Conservation (phyloP, 2,329 filamentous ascomycete genomes). For the Sclerotinia spermophila region DNA sequence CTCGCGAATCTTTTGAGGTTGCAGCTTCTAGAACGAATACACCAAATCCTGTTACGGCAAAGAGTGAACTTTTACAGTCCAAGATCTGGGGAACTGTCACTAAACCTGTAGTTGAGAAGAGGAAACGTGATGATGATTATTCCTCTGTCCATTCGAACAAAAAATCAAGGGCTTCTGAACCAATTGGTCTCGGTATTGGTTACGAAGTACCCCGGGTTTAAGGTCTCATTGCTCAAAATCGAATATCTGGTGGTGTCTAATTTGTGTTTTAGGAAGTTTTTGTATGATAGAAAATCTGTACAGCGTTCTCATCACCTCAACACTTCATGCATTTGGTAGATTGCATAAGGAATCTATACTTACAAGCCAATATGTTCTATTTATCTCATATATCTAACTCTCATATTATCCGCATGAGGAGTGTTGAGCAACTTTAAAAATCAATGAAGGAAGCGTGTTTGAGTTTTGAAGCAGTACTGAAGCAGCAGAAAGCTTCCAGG, state of each 20-base stretch:
- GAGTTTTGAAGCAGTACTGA: neutral
- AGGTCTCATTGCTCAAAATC: neutral
- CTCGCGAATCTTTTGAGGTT: conserved; percentile 40
- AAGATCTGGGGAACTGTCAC: conserved; percentile 59
- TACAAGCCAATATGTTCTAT: neutral
- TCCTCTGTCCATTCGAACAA: conserved; percentile 39
- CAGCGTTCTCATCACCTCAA: neutral
- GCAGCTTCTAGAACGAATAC: conserved; percentile 32
- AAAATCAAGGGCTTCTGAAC: conserved; percentile 46
- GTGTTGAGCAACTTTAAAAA: neutral
- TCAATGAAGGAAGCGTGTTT: too few species aligned
- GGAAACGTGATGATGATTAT: conserved; percentile 30
- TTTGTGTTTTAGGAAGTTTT: neutral
- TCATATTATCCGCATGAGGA: neutral
- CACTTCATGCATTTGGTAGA: neutral
- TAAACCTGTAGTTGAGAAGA: conserved; percentile 48
- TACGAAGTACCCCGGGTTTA: conserved; percentile 22
- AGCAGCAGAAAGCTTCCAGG: neutral
- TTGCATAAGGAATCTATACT: neutral
- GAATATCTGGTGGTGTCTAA: neutral
- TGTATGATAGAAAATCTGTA: neutral
- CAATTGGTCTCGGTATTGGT: conserved; percentile 55
- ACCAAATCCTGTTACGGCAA: conserved; percentile 43
- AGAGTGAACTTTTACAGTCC: conserved; percentile 48
- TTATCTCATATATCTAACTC: neutral